Evolutionary conservation across 2,329 filamentous ascomycete species (phyloP), one percentile per base, ranked within the genome.

Genomic region (Talaromyces sp.): DNA sequence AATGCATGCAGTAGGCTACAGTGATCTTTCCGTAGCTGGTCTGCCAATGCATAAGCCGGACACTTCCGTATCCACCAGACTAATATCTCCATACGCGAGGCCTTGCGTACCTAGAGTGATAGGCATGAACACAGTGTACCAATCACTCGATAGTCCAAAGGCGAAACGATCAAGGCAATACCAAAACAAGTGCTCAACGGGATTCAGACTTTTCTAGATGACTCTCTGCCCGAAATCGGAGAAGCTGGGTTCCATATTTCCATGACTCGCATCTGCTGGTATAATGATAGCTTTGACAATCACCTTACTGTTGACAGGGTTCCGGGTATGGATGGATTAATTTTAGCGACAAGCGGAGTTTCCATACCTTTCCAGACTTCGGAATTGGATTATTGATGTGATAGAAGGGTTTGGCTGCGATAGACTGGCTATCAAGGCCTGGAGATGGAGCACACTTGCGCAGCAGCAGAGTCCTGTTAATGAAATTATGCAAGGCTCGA

Each of bases 291-390:
- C 0, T 81, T 81, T 1, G 78, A 81, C 17, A 85, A 85, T 37
- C 82, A 86, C 62, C 87, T 84, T 69, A 74, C 87, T 4, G 80
- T 88, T 56, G 79, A 82, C 45, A 79, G 81, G 63, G 82, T 86
- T 58, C 84, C 85, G 0, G 74, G 69, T 17, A 83, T 81, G 67
- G 71, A 74, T n/a, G 81, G 82, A 0, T 70, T 89, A 0, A 84
- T 88, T 70, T 79, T 89, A 0, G 86, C 86, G 2, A 88, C 86
- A 0, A 87, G 85, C 0, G 87, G 0, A 84, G 82, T 41, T 87
- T 87, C 0, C 87, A 89, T 72, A 86, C 66, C 70, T 76, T 11
- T 86, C 86, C 0, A 83, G 84, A 3, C 81, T 89, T 68, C 86
- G 86, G 1, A 81, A 82, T 41, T 80, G 79, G 67, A 82, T 88